Evolutionary conservation across 2,329 filamentous ascomycete species (phyloP).

Genomic region (Chaetomium sp.): DNA sequence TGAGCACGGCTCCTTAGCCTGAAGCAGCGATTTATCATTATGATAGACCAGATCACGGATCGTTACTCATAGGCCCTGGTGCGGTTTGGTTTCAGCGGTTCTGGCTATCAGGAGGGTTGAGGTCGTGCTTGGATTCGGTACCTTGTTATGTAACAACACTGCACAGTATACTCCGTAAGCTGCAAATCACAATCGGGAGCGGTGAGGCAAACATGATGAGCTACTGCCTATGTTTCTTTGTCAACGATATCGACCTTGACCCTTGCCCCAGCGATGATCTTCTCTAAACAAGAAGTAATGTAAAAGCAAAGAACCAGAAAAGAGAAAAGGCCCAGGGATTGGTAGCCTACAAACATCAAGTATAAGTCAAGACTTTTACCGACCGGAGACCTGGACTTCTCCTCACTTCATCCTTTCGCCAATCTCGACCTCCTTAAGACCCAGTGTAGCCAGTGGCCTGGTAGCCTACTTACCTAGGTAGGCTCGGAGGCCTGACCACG

Average conservation of each 20-base stretch:
- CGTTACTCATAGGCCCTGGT: not conserved
- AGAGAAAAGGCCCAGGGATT: no score
- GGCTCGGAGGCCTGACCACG: no score
- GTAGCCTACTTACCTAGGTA: no score
- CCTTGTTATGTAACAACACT: no score
- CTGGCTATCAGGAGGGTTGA: not conserved
- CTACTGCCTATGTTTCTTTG: not conserved
- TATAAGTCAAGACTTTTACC: no score
- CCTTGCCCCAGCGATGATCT: not conserved
- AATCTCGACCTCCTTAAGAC: not conserved
- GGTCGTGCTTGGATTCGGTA: not conserved
- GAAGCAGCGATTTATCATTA: no score
- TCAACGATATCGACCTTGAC: no score
- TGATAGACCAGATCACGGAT: no score
- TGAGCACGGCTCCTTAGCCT: not conserved
- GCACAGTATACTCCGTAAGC: not conserved
- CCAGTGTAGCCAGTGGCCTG: not conserved
- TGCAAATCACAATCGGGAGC: not conserved
- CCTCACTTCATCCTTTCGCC: no score
- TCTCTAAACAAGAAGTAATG: not conserved
- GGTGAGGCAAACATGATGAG: not conserved
- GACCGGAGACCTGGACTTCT: no score
- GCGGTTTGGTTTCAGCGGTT: not conserved
- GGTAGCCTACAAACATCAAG: no score
- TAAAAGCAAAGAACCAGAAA: not conserved